Percentiles rank a stretch among this genome's conserved stretches.
Conservation (phyloP, 1,284 basidiomycete species). For the Trichosporon faecale region DNA sequence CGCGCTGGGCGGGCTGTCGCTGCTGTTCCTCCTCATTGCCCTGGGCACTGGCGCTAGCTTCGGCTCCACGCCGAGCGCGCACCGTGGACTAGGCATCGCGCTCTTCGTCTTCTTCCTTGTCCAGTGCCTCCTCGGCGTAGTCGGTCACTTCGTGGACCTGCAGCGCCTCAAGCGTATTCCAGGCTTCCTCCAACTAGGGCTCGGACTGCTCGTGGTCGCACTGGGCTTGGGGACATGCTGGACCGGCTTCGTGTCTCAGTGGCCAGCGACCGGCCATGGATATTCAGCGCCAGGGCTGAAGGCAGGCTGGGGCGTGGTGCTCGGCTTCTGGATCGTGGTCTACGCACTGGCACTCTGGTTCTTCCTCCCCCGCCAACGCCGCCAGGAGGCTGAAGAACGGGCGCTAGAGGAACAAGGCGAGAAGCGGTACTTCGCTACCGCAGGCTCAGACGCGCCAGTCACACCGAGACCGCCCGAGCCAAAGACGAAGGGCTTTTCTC, state of each 20-base stretch:
- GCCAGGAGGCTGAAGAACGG: constrained; percentile 18
- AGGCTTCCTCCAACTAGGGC: constrained; percentile 32
- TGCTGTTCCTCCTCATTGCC: constrained; percentile 57
- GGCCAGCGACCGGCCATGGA: constrained; percentile 29
- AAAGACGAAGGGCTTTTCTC: not conserved
- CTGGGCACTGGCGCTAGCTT: constrained; percentile 45
- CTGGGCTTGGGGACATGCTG: constrained; percentile 38
- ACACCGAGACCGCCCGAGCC: constrained; percentile 17
- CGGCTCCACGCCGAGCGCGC: constrained; percentile 48
- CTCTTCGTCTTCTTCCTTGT: constrained; percentile 62
- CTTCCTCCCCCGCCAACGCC: constrained; percentile 27
- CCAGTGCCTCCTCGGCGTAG: constrained; percentile 60
- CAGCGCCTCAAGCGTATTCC: not conserved
- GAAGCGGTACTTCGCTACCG: constrained; percentile 16
- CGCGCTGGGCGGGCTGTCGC: constrained; percentile 59
- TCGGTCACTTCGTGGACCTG: constrained; percentile 58
- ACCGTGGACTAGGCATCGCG: constrained; percentile 61
- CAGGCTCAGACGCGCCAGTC: constrained; percentile 3
- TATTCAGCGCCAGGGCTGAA: constrained; percentile 28
- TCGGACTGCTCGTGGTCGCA: constrained; percentile 33
- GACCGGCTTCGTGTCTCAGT: constrained; percentile 36
- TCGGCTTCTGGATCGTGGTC: constrained; percentile 20
- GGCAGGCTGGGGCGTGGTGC: constrained; percentile 38
- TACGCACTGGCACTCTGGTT: constrained; percentile 32
- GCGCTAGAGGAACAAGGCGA: constrained; percentile 11